Evolutionary conservation across 2,329 filamentous ascomycete genomes (phyloP).

Genomic region (Zymoseptoria passerinii): DNA sequence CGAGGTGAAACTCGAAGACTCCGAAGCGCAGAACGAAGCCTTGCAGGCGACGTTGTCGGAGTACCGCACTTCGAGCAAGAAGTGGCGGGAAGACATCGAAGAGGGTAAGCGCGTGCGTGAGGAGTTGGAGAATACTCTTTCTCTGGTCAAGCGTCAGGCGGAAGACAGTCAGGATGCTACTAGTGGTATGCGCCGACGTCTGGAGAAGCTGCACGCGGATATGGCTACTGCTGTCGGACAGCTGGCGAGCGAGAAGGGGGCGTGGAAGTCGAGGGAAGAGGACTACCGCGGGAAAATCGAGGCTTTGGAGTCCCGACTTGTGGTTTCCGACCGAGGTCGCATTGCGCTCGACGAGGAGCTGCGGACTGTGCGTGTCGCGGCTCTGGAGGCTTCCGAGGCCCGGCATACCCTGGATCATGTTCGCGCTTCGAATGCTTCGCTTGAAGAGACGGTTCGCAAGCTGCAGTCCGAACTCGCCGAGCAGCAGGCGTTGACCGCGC

Average conservation of each 20-base stretch:
- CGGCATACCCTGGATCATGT: conserved; percentile 59
- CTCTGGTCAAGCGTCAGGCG: conserved; percentile 72
- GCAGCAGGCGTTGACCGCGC: conserved; percentile 59
- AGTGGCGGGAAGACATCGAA: conserved; percentile 52
- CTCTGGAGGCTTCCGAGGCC: conserved; percentile 68
- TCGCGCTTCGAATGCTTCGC: conserved; percentile 18
- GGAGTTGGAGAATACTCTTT: conserved; percentile 53
- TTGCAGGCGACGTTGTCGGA: conserved; percentile 56
- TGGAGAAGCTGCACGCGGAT: conserved; percentile 77
- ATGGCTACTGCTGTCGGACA: conserved; percentile 72
- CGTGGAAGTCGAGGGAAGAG: conserved; percentile 61
- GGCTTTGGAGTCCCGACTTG: conserved; percentile 46
- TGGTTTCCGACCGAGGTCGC: conserved; percentile 36
- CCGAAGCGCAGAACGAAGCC: conserved; percentile 52
- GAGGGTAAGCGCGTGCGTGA: conserved; percentile 55
- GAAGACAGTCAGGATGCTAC: conserved; percentile 61
- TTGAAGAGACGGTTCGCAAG: conserved; percentile 24
- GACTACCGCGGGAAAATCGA: conserved; percentile 48
- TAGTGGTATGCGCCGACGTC: conserved; percentile 62
- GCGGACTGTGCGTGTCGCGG: conserved; percentile 43
- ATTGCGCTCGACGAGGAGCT: conserved; percentile 41
- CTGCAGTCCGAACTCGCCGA: conserved; percentile 56
- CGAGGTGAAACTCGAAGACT: conserved; percentile 27
- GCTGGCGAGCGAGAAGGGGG: conserved; percentile 72
- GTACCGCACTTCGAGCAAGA: conserved; percentile 52